A percentile compares a stretch with the other conserved stretches of the same genome.
Conservation (phyloP, 164 flowering plant species). For the Vitis riparia region DNA sequence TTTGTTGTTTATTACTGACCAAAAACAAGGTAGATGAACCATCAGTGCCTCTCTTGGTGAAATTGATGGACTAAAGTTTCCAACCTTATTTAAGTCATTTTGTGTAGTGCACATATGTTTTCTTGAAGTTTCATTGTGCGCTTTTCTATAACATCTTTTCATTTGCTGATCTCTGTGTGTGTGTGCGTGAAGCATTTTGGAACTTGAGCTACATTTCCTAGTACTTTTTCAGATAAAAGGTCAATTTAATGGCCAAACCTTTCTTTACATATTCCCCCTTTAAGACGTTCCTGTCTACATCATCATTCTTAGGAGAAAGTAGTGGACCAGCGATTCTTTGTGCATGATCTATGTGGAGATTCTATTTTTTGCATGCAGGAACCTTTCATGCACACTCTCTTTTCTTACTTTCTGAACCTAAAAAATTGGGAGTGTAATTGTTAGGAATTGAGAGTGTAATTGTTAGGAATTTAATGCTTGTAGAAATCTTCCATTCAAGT, state of each 20-base stretch:
- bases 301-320: no score
- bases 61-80: neutral
- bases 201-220: no score
- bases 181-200: no score
- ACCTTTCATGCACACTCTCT: neutral
- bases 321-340: no score
- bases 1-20: slow-evolving; percentile 52
- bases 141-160: no score
- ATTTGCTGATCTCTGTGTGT: no score
- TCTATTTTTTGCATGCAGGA: neutral
- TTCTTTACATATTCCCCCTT: no score
- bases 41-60: neutral
- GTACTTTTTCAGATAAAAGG: no score
- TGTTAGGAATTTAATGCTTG: slow-evolving; percentile 1
- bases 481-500: neutral
- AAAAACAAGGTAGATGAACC: slow-evolving; percentile 45
- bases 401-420: neutral
- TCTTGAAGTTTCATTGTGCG: no score
- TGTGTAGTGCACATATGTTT: no score
- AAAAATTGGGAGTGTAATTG: neutral
- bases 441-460: neutral
- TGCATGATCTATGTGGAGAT: neutral
- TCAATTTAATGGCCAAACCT: no score
- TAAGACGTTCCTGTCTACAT: no score
- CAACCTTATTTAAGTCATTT: neutral